Base-by-base conservation (phyloP, 1,284 basidiomycete genomes). In the Microbotryum silenes-acaulis region DNA sequence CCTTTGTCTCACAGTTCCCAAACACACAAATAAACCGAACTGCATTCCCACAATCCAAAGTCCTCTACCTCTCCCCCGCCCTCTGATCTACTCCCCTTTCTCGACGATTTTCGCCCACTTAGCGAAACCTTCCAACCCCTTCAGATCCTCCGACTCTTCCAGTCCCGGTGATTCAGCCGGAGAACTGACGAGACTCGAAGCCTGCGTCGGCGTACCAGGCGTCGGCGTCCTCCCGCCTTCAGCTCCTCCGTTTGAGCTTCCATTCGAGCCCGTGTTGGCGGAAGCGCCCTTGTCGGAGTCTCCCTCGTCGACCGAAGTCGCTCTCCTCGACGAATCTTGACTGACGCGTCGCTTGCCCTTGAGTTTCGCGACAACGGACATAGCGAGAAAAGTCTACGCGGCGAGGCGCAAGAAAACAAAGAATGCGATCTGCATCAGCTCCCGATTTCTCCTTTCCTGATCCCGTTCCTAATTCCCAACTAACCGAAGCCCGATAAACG, bases 401-500 rank as follows among this genome's bases (percentile, higher is more conserved):
- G 59, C 61, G 31, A 27, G 27, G 27, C 25, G n/a, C 57, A 47
- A 10, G 63, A 62, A 42, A 67, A 54, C 45, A 67, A 67, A 62
- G 3, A 58, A 48, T 2, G 18, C 44, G 4, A 57, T 31, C 31
- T 31, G 31, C 7, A 10, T 31, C 31, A 31, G 9, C 31, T 31
- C 31, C 31, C 31, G 9, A 31, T 31, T 8, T 31, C 7, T 31
- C 31, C 31, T 31, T 8, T 31, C 31, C 31, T 10, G 9, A 31
- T 31, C 31, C 9, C 31, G 8, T 31, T 7, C 31, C 37, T 12
- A 42, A 42, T 4, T 3, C 14, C 37, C 37, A 18, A 42, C 37
- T 42, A 14, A 42, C 37, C 33, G 54, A 56, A 23, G 54, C 72
- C 14, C 74, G 68, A 48, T 76, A 59, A 1, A 70, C 70, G 8